phyloP scores from a whole-genome alignment of 352 stramenopile species.

The Pythium utonaiense region DNA sequence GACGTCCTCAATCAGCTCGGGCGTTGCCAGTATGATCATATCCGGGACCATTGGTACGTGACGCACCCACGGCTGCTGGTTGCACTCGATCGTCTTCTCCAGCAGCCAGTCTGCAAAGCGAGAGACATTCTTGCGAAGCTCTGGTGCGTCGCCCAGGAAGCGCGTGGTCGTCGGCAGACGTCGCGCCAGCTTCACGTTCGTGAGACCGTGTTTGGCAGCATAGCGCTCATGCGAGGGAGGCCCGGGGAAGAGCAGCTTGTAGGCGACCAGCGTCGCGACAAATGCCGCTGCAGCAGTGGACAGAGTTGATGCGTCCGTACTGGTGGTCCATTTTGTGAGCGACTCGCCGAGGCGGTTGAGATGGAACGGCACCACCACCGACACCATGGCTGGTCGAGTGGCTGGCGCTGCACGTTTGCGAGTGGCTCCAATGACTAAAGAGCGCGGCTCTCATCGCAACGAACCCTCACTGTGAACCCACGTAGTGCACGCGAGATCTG shows the following conservation, averaged over 20 bases:
- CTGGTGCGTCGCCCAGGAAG: conserved; percentile 4
- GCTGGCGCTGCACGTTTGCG: too few relatives aligned
- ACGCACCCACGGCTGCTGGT: conserved; percentile 11
- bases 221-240: conserved; percentile 4
- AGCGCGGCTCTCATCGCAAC: too few relatives aligned
- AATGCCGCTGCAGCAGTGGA: background rate
- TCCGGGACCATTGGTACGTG: conserved; percentile 11
- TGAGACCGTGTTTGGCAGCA: conserved; percentile 10
- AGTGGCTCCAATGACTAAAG: too few relatives aligned
- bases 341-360: background rate
- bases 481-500: too few relatives aligned
- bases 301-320: background rate
- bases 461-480: too few relatives aligned
- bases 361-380: background rate
- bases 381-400: background rate
- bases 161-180: conserved; percentile 6
- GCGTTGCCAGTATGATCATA: conserved; percentile 15
- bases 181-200: background rate
- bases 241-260: conserved; percentile 10
- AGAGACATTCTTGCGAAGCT: conserved; percentile 4
- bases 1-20: conserved; percentile 20
- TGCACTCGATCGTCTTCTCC: conserved; percentile 11
- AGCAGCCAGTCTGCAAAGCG: conserved; percentile 19
- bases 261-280: conserved; percentile 5
- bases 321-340: background rate